phyloP scores from a whole-genome alignment of 169 alveolate species.

The Cryptosporidium andersoni region DNA sequence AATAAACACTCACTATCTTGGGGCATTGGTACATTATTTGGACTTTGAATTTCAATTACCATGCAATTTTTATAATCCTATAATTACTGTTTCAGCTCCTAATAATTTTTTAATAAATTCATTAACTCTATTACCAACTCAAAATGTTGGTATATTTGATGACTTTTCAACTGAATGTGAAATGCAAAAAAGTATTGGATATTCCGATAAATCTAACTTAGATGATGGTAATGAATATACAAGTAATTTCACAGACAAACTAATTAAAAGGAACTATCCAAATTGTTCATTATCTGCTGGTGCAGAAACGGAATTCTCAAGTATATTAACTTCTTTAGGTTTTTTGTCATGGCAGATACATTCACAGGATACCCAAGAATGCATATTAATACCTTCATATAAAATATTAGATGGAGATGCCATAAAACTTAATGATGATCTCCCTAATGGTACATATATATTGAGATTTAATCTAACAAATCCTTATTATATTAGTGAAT shows the following conservation, averaged over 20 bases:
- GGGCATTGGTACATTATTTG: conserved; percentile 21
- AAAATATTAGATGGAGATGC: conserved; percentile 15
- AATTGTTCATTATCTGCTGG: conserved; percentile 15
- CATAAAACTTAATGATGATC: conserved; percentile 30
- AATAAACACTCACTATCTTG: conserved; percentile 45
- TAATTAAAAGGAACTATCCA: not conserved
- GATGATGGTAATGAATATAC: not conserved
- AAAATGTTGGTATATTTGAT: conserved; percentile 23
- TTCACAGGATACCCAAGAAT: conserved; percentile 42
- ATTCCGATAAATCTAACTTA: conserved; percentile 10
- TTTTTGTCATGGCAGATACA: conserved; percentile 40
- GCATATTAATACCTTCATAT: conserved; percentile 35
- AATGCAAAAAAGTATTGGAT: conserved; percentile 1
- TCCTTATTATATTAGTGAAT: conserved; percentile 6
- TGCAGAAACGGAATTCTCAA: conserved; percentile 18
- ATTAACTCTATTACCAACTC: conserved; percentile 24
- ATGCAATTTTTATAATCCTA: conserved; percentile 52
- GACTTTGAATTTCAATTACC: conserved; percentile 68
- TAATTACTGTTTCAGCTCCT: conserved; percentile 52
- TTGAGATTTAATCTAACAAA: conserved; percentile 43
- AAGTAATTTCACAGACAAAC: not conserved
- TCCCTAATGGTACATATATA: conserved; percentile 42
- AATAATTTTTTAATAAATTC: conserved; percentile 29
- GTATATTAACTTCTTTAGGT: conserved; percentile 47
- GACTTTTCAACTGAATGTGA: conserved; percentile 17